Evolutionary conservation across 1,139 yeast species (phyloP).

Genomic region (Blastobotrys apis): DNA sequence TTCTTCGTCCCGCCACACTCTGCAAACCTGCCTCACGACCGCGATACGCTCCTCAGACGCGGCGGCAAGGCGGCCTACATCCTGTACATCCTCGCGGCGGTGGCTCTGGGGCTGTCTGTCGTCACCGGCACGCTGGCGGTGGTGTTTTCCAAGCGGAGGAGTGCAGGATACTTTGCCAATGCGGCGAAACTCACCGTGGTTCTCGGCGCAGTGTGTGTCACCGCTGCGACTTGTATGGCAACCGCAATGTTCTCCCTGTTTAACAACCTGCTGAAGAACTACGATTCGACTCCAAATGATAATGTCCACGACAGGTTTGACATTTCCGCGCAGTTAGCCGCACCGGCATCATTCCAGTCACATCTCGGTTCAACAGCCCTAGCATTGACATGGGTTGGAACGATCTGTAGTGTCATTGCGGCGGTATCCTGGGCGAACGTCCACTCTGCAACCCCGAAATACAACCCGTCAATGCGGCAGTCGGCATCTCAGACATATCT

Average conservation of each 20-base stretch:
- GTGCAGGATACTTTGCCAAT: not conserved
- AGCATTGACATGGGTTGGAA: slow-evolving; percentile 5
- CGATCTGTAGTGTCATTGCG: not conserved
- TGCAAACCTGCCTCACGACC: slow-evolving; percentile 5
- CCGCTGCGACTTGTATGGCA: not conserved
- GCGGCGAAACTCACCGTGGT: not conserved
- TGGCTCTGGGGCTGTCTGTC: not conserved
- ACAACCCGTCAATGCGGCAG: too few species aligned
- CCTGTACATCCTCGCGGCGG: not conserved
- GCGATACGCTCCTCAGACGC: not conserved
- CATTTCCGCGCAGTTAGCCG: not conserved
- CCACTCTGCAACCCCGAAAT: too few species aligned
- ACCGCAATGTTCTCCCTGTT: slow-evolving; percentile 3
- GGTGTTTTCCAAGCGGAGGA: not conserved
- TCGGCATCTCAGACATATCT: too few species aligned
- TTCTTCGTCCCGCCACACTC: slow-evolving; percentile 2
- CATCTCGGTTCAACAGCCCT: slow-evolving; percentile 4
- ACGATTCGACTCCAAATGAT: too few species aligned
- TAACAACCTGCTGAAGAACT: slow-evolving; percentile 1
- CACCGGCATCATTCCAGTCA: slow-evolving; percentile 3
- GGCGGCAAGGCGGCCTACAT: slow-evolving; percentile 5
- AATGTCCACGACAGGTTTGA: too few species aligned
- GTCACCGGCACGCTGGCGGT: not conserved
- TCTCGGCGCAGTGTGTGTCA: not conserved
- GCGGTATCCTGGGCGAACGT: slow-evolving; percentile 1